Evolutionary conservation across 75 land plant genomes (phyloP).

Genomic region (Sequoia sempervirens): DNA sequence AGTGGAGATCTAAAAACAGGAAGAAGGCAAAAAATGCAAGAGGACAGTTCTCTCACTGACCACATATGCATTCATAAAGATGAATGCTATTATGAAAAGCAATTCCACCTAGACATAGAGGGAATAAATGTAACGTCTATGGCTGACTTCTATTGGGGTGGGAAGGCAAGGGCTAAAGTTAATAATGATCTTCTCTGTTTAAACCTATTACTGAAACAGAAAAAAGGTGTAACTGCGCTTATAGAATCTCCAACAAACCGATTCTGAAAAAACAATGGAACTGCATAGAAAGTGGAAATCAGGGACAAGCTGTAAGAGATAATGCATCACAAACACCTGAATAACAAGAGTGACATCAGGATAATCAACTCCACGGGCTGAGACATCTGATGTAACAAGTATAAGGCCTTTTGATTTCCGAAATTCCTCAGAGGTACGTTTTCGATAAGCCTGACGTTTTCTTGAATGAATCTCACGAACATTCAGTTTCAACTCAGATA

Average conservation of each 20-base stretch:
- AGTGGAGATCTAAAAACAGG: not conserved
- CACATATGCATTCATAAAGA: not conserved
- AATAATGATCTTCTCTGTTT: not conserved
- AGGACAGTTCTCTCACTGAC: not conserved
- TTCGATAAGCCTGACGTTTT: slow-evolving; percentile 79
- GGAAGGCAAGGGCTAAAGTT: not conserved
- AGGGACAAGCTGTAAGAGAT: not conserved
- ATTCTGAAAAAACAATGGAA: not conserved
- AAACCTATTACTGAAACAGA: not conserved
- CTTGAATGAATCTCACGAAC: slow-evolving; percentile 96
- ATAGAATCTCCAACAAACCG: not conserved
- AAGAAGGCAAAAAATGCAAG: not conserved
- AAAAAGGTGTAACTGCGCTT: not conserved
- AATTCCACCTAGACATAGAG: not conserved
- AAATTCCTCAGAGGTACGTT: slow-evolving; percentile 90
- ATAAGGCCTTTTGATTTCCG: slow-evolving; percentile 89
- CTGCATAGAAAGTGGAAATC: not conserved
- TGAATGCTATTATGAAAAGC: not conserved
- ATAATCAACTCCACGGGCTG: slow-evolving; percentile 99
- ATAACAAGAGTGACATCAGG: slow-evolving; percentile 98
- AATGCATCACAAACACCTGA: slow-evolving; percentile 54
- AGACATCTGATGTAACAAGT: slow-evolving; percentile 97
- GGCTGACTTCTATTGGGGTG: not conserved
- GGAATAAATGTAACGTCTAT: not conserved
- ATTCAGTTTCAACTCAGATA: slow-evolving; percentile 80